These are phyloP conservation scores for Colletotrichum caudatum DNA, from an alignment of 2,329 filamentous ascomycete species.

Conservation along the genomic window DNA sequence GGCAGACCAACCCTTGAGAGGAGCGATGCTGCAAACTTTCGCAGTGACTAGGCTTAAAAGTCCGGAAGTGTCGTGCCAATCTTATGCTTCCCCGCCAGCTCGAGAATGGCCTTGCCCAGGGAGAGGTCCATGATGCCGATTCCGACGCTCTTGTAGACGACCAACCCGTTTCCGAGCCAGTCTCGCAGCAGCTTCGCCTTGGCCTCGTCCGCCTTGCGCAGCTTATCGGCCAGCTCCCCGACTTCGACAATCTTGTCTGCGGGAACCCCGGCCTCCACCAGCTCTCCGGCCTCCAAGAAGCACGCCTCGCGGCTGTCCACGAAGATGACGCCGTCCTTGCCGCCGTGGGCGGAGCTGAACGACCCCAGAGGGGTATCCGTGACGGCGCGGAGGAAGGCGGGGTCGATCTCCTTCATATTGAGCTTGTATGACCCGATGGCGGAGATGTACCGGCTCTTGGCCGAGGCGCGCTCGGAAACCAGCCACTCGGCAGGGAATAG, in stretches of 20 bases:
- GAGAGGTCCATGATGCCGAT: slow-evolving; percentile 75
- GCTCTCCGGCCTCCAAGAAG: slow-evolving; percentile 49
- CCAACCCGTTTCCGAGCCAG: slow-evolving; percentile 73
- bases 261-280: slow-evolving; percentile 46
- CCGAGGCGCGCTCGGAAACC: slow-evolving; percentile 37
- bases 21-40: too few relatives aligned
- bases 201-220: slow-evolving; percentile 53
- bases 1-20: neutral
- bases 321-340: slow-evolving; percentile 41
- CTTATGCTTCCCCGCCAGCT: slow-evolving; percentile 30
- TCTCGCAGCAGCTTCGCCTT: slow-evolving; percentile 61
- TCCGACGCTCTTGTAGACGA: slow-evolving; percentile 78
- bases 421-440: slow-evolving; percentile 51
- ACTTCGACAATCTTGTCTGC: slow-evolving; percentile 51
- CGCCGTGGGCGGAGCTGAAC: slow-evolving; percentile 15
- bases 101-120: slow-evolving; percentile 36
- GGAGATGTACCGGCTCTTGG: slow-evolving; percentile 47
- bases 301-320: slow-evolving; percentile 49
- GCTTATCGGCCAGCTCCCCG: slow-evolving; percentile 70
- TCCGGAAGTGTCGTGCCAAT: slow-evolving; percentile 24
- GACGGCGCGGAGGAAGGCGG: slow-evolving; percentile 45
- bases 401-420: slow-evolving; percentile 51
- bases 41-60: slow-evolving; percentile 2
- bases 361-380: slow-evolving; percentile 37
- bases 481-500: slow-evolving; percentile 46